phyloP scores from a whole-genome alignment of 352 stramenopile genomes.

The Pilasporangium apinafurcum region DNA sequence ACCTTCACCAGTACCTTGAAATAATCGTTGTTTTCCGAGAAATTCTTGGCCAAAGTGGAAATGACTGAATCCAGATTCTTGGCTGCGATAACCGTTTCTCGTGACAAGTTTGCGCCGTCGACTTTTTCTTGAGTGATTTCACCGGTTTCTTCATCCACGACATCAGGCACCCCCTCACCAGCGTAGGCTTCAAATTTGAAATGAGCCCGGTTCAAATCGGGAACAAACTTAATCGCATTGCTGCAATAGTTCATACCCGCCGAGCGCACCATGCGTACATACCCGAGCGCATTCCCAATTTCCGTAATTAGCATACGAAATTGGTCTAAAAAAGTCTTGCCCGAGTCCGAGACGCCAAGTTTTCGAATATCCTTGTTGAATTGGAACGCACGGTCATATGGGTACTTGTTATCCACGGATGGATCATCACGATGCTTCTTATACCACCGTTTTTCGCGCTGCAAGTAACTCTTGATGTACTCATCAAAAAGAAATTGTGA shows the following conservation, averaged over 20 bases:
- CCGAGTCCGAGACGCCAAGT: conserved; percentile 77
- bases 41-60: conserved; percentile 84
- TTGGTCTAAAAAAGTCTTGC: conserved; percentile 87
- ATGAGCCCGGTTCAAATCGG: conserved; percentile 83
- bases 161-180: conserved; percentile 45
- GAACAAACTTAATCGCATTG: conserved; percentile 91
- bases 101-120: conserved; percentile 57
- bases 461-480: conserved; percentile 92
- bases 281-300: conserved; percentile 91
- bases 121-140: conserved; percentile 37
- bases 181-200: conserved; percentile 78
- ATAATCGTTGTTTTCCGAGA: conserved; percentile 91
- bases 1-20: conserved; percentile 88
- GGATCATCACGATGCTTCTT: conserved; percentile 88
- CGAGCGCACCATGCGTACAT: conserved; percentile 91
- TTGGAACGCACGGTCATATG: conserved; percentile 85
- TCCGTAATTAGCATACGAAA: conserved; percentile 90
- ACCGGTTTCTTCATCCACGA: conserved; percentile 55
- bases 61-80: conserved; percentile 86
- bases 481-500: conserved; percentile 93
- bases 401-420: conserved; percentile 91
- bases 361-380: conserved; percentile 92
- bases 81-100: conserved; percentile 76
- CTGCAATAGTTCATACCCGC: conserved; percentile 91
- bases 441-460: conserved; percentile 92